Evolutionary conservation across 331 rosid species (phyloP), one percentile per base, ranked within the genome.

Genomic region (Malus hybrid): DNA sequence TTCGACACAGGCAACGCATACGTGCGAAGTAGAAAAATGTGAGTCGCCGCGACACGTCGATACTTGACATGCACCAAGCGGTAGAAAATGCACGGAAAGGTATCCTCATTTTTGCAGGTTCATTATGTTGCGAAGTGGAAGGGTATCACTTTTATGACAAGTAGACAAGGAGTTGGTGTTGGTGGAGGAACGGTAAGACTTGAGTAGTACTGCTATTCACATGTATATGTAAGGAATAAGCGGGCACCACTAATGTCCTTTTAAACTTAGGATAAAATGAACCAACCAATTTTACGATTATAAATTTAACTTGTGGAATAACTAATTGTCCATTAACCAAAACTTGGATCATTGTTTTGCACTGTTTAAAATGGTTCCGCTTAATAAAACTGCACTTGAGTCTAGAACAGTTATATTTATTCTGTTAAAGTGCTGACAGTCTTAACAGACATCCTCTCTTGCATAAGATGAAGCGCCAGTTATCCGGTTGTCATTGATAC

Each of bases 121-220:
- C 98, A 91, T 79, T 94, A 94, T 76, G 97, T 94, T 64, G 97
- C 98, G 36, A 93, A 90, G 80, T 94, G 98, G 98, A 94, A 67
- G 81, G 86, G 89, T 34, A 82, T 94, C 86, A 94, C 98, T 63
- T 94, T 90, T 71, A 91, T 94, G 97, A 94, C 98, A 22, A 91
- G 97, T 75, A 88, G 98, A 86, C 98, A 94, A 83, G 98, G 98
- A 81, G 77, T 94, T 74, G 98, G 98, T 8, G 96, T 94, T 36
- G 97, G 96, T 56, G 97, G 98, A 85, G 98, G 98, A 87, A 91
- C 97, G 89, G 97, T 93, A 88, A 77, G 80, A 71, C 34, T 66
- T 10, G 18, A 83, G 77, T 76, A 27, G 73, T 27, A n/a, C 60
- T 15, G 73, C 59, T 44, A 32, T 80, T 75, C 59, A 59, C 11